Evolutionary conservation across 2,329 filamentous ascomycete species (phyloP), one percentile per base, ranked within the genome.

Genomic region (Epichloe brachyelytri): DNA sequence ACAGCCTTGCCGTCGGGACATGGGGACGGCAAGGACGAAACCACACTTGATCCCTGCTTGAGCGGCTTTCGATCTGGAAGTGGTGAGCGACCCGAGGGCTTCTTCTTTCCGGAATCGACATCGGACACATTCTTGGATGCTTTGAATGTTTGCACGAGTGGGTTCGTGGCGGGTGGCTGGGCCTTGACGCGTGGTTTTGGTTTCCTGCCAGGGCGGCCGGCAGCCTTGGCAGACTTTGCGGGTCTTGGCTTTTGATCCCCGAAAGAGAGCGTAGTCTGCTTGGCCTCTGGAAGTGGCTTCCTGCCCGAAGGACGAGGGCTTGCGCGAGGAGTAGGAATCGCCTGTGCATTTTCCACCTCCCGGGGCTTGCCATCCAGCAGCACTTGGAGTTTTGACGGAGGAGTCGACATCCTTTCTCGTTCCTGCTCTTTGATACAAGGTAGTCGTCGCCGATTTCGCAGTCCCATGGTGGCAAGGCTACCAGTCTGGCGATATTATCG

Each of bases 401-500:
- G n/a, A 26, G 56, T 56, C 63, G 44, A 63, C 44, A 65, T 65
- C 20, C 59, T 61, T 48, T 69, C 66, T 56, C 70, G 66, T 51
- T 71, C 71, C 51, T 71, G 66, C 53, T 72, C 69, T 51, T 66
- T 12, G 74, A 70, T 34, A 75, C 67, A 49, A 72, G 70, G 49
- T 72, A 71, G 43, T 74, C 73, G 39, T 73, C 67, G 19, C 77
- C 76, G 51, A 77, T 74, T 55, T 74, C 71, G 56, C 63, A 62
- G 52, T 83, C 75, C 74, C 78, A 83, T 15, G 65, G 76, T 4
- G 80, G 79, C 26, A 85, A 65, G 20, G 79, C 79, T 15, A 82
- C 85, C 39, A 88, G 72, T 46, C 76, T 77, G 19, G 93, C 93
- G 39, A 98, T 85, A 56, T 89, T 83, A 64, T 98, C 93, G 63